Evolutionary conservation across 208 protist species (phyloP).

Genomic region (Leishmania tropica): DNA sequence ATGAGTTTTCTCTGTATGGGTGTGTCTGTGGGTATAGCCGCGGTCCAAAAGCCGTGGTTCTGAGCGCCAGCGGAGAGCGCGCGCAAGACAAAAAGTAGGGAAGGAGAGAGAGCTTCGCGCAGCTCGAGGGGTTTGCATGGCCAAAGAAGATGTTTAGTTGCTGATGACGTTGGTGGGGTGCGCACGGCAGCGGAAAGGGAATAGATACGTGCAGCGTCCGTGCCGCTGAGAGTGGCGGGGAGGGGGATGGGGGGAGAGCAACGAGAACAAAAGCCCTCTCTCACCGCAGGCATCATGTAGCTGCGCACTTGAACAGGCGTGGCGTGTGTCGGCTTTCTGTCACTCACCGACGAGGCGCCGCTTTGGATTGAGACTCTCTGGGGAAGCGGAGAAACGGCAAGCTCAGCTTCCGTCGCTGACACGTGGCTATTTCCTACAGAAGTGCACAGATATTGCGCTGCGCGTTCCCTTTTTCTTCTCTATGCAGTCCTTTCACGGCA

Average conservation of each 20-base stretch:
- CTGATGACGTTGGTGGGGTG: background rate
- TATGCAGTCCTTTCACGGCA: no score
- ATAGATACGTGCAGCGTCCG: background rate
- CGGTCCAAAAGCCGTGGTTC: background rate
- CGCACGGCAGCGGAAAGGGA: no score
- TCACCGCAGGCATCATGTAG: background rate
- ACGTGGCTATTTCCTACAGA: no score
- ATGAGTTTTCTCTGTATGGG: background rate
- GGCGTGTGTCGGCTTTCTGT: no score
- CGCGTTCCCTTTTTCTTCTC: background rate
- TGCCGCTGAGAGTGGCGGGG: no score
- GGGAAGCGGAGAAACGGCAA: background rate
- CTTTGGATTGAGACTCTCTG: background rate
- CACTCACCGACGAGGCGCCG: background rate
- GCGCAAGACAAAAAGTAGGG: no score
- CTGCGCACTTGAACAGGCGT: background rate
- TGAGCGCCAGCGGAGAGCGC: no score
- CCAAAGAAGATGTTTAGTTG: background rate
- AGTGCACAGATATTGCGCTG: no score
- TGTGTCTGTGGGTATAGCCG: background rate
- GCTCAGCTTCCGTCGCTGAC: background rate
- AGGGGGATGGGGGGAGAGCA: no score
- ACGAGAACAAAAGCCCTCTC: background rate
- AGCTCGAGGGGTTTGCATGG: background rate
- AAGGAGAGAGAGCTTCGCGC: background rate